phyloP scores from a whole-genome alignment of 257 asterid species.

The Ligustrum vulgare region DNA sequence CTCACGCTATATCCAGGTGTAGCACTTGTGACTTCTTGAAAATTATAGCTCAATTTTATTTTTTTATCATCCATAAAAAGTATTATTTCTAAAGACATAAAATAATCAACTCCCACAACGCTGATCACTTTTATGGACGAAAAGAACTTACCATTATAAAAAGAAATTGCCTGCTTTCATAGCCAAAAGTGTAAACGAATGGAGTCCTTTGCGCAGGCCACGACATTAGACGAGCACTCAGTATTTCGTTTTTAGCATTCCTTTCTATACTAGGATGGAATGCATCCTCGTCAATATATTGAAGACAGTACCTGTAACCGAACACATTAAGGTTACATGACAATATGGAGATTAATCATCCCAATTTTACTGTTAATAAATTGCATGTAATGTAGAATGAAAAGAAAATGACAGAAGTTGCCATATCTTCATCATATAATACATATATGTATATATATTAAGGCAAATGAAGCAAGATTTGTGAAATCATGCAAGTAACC shows the following conservation, averaged over 20 bases:
- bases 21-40: neutral
- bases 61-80: neutral
- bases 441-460: too few relatives aligned
- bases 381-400: neutral
- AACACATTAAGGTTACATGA: neutral
- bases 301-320: slow-evolving; percentile 17
- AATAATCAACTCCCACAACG: neutral
- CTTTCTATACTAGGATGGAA: neutral
- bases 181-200: neutral
- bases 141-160: neutral
- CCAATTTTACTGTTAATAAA: neutral
- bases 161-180: neutral
- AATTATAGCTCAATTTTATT: neutral
- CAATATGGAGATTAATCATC: neutral
- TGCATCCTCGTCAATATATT: neutral
- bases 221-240: neutral
- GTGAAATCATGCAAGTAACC: too few relatives aligned
- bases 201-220: too few relatives aligned
- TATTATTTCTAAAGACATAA: neutral
- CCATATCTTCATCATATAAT: too few relatives aligned
- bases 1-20: neutral
- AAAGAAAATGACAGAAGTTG: neutral
- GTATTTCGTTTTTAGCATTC: neutral
- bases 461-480: too few relatives aligned
- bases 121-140: neutral